Base-by-base conservation (phyloP, 352 stramenopile genomes). In the Phytopythium sindhum region DNA sequence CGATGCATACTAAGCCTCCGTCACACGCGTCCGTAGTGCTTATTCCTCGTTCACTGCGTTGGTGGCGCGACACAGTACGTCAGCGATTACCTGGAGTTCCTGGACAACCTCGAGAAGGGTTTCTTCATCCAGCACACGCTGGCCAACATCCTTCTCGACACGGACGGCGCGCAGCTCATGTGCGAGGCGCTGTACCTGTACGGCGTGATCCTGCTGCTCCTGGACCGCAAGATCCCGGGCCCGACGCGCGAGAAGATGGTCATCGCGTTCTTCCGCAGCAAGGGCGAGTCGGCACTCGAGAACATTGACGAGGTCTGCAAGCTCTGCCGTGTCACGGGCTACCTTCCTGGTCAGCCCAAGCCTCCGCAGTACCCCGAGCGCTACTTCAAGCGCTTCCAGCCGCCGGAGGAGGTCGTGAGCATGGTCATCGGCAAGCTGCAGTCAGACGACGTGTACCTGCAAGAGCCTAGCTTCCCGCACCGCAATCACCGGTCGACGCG, bases 71-170 rank as follows among this genome's bases (percentile, higher is more conserved):
- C 21, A 29, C 55, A 96, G 81, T 98, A 98, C 70, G 80, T 97
- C 42, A 85, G 77, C 63, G 91, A 98, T 68, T 93, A 98, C 63
- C 78, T 96, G 66, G 77, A 93, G 68, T 98, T 98, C 69, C 71
- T 97, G 37, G 80, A 95, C 61, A 89, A 98, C 69, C 74, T 98
- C 44, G 86, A 94, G 63, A 89, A 90, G 50, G 96, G 96, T 0
- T 98, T 96, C 66, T 98, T 98, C 69, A 98, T 98, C 68, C 92
- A 98, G 64, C 92, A 98, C 73, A 98, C 94, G 23, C 74, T 98
- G 39, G 93, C 97, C 45, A 96, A 93, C 60, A 96, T 98, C 33
- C 67, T 98, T 28, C 74, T 97, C n/a, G 93, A 98, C 64, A 88
- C 81, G 4, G 93, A 98, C 54, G 96, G 96, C 24, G 90, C 91